Evolutionary conservation across 441 rosid species (phyloP).

Genomic region (Pelargonium exstipulatum): DNA sequence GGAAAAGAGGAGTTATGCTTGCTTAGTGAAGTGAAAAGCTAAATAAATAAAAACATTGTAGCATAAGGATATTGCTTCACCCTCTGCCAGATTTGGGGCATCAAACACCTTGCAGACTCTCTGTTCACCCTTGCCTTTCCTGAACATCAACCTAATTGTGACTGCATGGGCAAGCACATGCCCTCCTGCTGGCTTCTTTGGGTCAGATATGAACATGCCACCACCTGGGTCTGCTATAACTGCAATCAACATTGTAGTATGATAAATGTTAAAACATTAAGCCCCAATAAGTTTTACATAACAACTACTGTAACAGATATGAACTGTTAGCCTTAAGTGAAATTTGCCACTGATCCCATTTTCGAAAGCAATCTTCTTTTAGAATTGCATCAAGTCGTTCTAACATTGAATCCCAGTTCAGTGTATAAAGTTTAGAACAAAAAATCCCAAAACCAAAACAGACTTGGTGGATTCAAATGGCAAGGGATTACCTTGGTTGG

Average conservation of each 20-base stretch:
- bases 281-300: background rate
- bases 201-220: slow-evolving; percentile 87
- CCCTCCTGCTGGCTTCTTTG: slow-evolving; percentile 92
- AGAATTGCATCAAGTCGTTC: no score
- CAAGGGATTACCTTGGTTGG: slow-evolving; percentile 63
- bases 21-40: background rate
- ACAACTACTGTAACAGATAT: background rate
- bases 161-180: slow-evolving; percentile 94
- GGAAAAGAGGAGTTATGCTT: background rate
- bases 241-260: slow-evolving; percentile 31
- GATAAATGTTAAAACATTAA: background rate
- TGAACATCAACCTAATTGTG: slow-evolving; percentile 77
- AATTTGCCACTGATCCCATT: background rate
- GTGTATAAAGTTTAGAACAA: background rate
- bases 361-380: no score
- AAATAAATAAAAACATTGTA: background rate
- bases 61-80: slow-evolving; percentile 85
- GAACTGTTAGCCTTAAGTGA: background rate
- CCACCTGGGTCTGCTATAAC: slow-evolving; percentile 91
- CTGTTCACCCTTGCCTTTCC: slow-evolving; percentile 93
- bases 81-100: slow-evolving; percentile 87
- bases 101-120: slow-evolving; percentile 88
- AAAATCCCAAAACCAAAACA: background rate
- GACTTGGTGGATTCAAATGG: background rate
- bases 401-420: background rate